Conservation (phyloP, 257 asterid genomes). For the Rhazya stricta region DNA sequence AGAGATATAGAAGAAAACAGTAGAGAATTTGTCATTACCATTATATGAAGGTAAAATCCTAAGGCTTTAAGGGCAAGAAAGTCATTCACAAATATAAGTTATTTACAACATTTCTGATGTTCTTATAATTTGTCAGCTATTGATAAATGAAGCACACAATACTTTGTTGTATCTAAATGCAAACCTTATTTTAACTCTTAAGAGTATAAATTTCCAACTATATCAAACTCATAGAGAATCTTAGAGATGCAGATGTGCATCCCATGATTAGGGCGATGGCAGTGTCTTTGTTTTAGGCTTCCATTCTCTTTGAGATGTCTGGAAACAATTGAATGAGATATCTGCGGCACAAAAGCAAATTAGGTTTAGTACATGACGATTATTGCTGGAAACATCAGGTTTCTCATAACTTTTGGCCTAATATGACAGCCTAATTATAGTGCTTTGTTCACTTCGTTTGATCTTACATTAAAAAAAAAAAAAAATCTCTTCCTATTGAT, state of each 20-base stretch:
- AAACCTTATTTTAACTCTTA: no score
- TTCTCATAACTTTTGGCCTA: neutral
- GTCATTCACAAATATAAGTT: no score
- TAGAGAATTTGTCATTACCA: no score
- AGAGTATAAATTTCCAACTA: neutral
- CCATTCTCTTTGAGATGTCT: slow-evolving; percentile 10
- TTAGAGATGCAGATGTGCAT: neutral
- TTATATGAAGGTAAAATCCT: no score
- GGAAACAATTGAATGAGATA: slow-evolving; percentile 10
- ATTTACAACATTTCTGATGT: neutral
- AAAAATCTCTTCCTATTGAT: neutral
- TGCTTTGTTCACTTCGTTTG: neutral
- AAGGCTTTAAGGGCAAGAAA: no score
- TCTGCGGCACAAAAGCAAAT: neutral
- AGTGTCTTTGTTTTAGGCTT: neutral
- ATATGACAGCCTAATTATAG: neutral
- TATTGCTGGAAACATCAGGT: neutral
- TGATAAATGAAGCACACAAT: neutral
- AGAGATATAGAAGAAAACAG: no score
- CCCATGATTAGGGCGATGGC: neutral
- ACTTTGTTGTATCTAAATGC: neutral
- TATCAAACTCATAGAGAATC: neutral
- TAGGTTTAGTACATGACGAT: neutral
- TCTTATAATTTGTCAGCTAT: neutral
- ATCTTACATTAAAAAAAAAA: neutral